Evolutionary conservation across 495 filamentous ascomycete genomes (phyloP).

Genomic region (Xylaria grammica): DNA sequence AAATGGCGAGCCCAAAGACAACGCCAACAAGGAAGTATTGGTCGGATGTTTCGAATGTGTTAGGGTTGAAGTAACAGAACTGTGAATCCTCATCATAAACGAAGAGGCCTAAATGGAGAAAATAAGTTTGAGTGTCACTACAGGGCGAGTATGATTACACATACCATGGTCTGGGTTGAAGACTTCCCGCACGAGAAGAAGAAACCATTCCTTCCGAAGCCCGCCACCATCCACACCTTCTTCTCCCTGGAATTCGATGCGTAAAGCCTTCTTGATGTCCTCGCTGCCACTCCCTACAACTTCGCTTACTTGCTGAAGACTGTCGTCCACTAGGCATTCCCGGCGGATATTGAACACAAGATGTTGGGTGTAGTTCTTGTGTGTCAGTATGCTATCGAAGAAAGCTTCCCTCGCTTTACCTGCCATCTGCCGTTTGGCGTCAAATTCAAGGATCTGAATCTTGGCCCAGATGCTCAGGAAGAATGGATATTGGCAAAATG

Average conservation of each 20-base stretch:
- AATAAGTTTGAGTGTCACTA: constrained; percentile 9
- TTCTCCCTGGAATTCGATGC: constrained; percentile 86
- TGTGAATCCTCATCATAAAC: constrained; percentile 93
- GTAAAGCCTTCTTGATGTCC: constrained; percentile 91
- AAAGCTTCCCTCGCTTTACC: constrained; percentile 89
- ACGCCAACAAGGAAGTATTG: constrained; percentile 93
- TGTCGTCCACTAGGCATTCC: constrained; percentile 92
- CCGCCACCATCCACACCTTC: constrained; percentile 94
- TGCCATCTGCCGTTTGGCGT: constrained; percentile 91
- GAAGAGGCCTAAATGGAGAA: constrained; percentile 69
- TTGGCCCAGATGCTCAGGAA: constrained; percentile 93
- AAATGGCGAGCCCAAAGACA: constrained; percentile 88
- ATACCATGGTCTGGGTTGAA: constrained; percentile 91
- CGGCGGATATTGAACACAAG: constrained; percentile 79
- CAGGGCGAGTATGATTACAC: constrained; percentile 30
- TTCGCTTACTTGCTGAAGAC: constrained; percentile 84
- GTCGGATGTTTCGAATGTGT: constrained; percentile 89
- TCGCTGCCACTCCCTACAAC: constrained; percentile 81
- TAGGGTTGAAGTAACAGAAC: constrained; percentile 95
- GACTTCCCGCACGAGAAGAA: constrained; percentile 86
- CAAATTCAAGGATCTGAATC: constrained; percentile 89
- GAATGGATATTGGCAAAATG: constrained; percentile 95
- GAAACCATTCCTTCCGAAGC: constrained; percentile 94
- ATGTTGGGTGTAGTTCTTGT: constrained; percentile 77
- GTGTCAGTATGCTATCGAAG: constrained; percentile 82